Base-by-base conservation (phyloP, 768 basidiomycete species). In the Collybia sordida region DNA sequence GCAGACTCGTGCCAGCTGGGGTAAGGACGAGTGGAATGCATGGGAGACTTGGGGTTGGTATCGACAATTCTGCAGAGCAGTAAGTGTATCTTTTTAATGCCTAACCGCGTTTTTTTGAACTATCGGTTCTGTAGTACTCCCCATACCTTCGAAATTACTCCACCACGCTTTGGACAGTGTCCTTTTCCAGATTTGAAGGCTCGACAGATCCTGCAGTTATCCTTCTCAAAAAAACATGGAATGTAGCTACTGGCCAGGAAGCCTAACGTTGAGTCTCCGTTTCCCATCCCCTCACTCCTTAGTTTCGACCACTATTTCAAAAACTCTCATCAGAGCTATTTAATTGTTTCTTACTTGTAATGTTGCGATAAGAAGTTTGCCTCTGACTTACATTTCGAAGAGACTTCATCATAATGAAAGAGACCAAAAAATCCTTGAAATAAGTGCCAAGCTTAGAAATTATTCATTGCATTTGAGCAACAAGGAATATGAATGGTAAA, bases 21-120 rank as follows among this genome's bases (percentile, higher is more conserved):
- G 74, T 18, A 76, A 80, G 31, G 80, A 83, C 22, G 85, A 88
- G 47, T 95, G 93, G 93, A 79, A 80, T 60, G 74, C 80, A 1
- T 93, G 90, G 91, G 85, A 90, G 69, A 89, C 86, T 0, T 93
- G 90, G 87, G 85, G 88, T 2, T 95, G 93, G 93, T 94, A 89
- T 58, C 75, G 88, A 52, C 90, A 96, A 58, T 94, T 93, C 71
- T 90, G 88, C 66, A 76, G 91, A 59, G 77, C 71, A 65, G 93
- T 93, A 47, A 55, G 90, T 72, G 11, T 34, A 21, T 34, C 19
- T 47, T 25, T 46, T 39, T 6, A 4, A 31, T 31, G 9, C 31
- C 31, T 6, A 31, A 2, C 14, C 51, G 15, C 39, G 14, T 38
- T 7, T 36, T n/a, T 34, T 22, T 35, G 46, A 35, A 17, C n/a